Base-by-base conservation (phyloP, 164 flowering plant species). In the Aristolochia contorta region DNA sequence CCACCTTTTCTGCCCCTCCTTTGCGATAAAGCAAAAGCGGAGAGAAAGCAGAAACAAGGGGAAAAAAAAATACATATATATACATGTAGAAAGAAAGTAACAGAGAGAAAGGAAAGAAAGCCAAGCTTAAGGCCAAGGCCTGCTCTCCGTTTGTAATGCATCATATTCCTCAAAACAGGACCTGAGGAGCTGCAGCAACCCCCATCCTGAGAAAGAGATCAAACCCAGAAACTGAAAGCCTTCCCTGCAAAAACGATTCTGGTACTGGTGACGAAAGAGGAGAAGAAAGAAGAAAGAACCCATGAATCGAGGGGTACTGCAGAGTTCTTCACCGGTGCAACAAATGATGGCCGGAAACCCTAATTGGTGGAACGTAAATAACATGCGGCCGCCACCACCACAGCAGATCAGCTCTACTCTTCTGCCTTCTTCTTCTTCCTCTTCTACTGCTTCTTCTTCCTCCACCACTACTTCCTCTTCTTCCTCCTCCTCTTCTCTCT, bases 291-390 rank as follows among this genome's bases (percentile, higher is more conserved):
- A 20, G 21, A 16, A 5, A 16, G 19, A 49, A 65, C 62, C 57
- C 56, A 83, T 80, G 87, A 80, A 81, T 74, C 61, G 86, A 51
- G 75, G 80, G 22, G 64, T 57, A 51, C 60, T 77, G 71, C 72
- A 77, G 75, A 71, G 75, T 51, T 73, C 80, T 51, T 73, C 80
- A 18, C 83, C 79, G 53, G 84, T 80, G 74, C 85, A 81, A 59
- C 84, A 84, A 69, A 74, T 82, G 78, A 77, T 80, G 83, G 79
- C 82, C 23, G 88, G 86, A 70, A 86, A 78, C 82, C 85, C 89
- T 69, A 82, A 71, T 61, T 82, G 85, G 91, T 87, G 94, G 90
- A 84, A 69, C 70, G 75, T 80, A 56, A 78, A 74, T 58, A 69
- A 59, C 80, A 74, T 69, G 72, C 56, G 68, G 15, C 70, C 76